Conservation (phyloP, 208 protist species). For the Leishmania tropica region DNA sequence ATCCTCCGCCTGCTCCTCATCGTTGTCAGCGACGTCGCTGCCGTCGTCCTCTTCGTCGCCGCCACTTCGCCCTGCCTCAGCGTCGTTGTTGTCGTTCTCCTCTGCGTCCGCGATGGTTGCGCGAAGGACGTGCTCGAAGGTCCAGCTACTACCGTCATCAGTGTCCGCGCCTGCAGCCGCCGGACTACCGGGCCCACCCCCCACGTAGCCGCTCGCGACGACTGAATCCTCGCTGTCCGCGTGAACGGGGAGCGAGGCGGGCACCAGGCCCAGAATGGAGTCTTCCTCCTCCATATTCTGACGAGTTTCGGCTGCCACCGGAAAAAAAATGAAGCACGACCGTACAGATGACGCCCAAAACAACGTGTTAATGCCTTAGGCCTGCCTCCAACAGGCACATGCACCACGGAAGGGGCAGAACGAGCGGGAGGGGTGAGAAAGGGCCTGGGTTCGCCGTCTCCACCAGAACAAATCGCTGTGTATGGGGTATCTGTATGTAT, state of each 20-base stretch:
- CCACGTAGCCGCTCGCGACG: neutral
- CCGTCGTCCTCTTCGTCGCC: neutral
- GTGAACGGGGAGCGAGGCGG: conserved; percentile 11
- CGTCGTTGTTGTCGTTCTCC: neutral
- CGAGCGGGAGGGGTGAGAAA: neutral
- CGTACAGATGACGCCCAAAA: neutral
- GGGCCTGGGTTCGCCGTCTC: neutral
- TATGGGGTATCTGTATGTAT: too few species aligned
- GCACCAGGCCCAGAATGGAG: conserved; percentile 25
- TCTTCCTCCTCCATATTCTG: conserved; percentile 47
- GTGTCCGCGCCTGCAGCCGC: neutral
- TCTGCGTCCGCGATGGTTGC: neutral
- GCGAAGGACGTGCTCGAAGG: conserved; percentile 30
- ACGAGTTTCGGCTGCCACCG: neutral
- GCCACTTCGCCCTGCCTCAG: neutral
- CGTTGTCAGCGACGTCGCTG: neutral
- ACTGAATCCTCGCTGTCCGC: conserved; percentile 5
- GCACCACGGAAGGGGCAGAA: neutral
- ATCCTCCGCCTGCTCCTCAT: neutral
- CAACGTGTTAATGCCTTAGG: neutral
- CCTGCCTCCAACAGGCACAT: neutral
- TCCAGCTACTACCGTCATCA: conserved; percentile 15
- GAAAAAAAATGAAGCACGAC: neutral
- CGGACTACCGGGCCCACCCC: neutral
- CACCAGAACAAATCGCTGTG: neutral